These are phyloP conservation scores for Puccinia novopanici DNA, from an alignment of 1,284 basidiomycete genomes.

Conservation along the genomic window DNA sequence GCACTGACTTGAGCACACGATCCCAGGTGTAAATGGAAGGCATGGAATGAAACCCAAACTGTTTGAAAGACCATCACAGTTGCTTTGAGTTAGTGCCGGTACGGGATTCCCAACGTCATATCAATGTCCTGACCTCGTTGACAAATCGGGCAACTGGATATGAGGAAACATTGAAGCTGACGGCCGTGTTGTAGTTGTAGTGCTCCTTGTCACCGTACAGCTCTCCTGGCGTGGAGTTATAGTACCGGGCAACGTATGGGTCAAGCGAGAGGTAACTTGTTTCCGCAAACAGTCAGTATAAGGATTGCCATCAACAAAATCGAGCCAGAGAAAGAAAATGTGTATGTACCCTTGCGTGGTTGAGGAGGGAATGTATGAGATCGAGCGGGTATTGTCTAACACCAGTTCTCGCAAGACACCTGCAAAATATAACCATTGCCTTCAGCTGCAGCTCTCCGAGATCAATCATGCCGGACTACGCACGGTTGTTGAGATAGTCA, in stretches of 20 bases:
- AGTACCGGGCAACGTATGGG: conserved; percentile 66
- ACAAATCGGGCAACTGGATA: conserved; percentile 67
- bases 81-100: not conserved
- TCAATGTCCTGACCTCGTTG: conserved; percentile 61
- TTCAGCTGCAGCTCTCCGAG: conserved; percentile 58
- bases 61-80: not conserved
- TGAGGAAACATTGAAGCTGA: conserved; percentile 66
- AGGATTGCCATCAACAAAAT: not conserved
- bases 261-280: conserved; percentile 65
- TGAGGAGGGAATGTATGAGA: conserved; percentile 69
- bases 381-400: conserved; percentile 64
- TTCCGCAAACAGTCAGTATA: conserved; percentile 2
- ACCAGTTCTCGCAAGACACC: conserved; percentile 66
- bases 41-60: conserved; percentile 70
- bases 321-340: not conserved
- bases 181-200: conserved; percentile 66
- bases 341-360: conserved; percentile 61
- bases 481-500: conserved; percentile 63
- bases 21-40: conserved; percentile 69
- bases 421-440: conserved; percentile 53
- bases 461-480: conserved; percentile 63
- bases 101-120: too few relatives aligned
- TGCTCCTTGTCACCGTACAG: conserved; percentile 68
- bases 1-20: conserved; percentile 64
- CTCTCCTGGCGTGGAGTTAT: conserved; percentile 63